phyloP scores from a whole-genome alignment of 805 yeast genomes.

The Candida lessepsii region DNA sequence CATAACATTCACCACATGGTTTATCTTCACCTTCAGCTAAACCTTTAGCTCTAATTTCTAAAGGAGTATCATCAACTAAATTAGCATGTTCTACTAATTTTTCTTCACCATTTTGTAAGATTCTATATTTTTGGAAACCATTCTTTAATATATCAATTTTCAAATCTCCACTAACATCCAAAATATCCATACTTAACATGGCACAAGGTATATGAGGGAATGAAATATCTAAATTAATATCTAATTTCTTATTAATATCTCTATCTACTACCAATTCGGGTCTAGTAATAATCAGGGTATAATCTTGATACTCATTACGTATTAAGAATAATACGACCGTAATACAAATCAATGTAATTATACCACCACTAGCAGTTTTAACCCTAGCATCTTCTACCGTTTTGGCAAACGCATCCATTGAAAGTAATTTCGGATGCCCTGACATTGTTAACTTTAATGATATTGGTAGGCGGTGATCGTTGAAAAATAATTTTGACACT shows the following conservation, averaged over 20 bases:
- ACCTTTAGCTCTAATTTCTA: conserved; percentile 32
- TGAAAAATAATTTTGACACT: conserved; percentile 5
- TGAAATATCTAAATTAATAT: conserved; percentile 75
- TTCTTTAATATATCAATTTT: conserved; percentile 69
- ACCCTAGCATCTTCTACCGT: conserved; percentile 92
- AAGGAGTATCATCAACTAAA: conserved; percentile 23
- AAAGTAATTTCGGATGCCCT: conserved; percentile 44
- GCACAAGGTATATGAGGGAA: conserved; percentile 90
- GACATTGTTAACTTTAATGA: too few species aligned
- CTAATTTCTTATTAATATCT: conserved; percentile 70
- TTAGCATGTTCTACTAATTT: conserved; percentile 26
- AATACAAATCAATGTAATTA: conserved; percentile 73
- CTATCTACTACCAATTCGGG: conserved; percentile 91
- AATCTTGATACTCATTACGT: conserved; percentile 73
- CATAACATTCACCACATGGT: conserved; percentile 90
- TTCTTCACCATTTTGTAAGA: conserved; percentile 53
- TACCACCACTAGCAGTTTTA: conserved; percentile 86
- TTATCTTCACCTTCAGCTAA: conserved; percentile 28
- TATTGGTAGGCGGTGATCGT: conserved; percentile 1
- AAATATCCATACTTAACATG: conserved; percentile 72
- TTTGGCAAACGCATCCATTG: conserved; percentile 87
- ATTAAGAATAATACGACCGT: conserved; percentile 61
- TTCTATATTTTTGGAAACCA: conserved; percentile 70
- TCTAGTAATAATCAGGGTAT: conserved; percentile 60
- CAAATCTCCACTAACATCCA: conserved; percentile 85